phyloP scores from a whole-genome alignment of 495 filamentous ascomycete genomes.

The Penicillium longicatenatum region DNA sequence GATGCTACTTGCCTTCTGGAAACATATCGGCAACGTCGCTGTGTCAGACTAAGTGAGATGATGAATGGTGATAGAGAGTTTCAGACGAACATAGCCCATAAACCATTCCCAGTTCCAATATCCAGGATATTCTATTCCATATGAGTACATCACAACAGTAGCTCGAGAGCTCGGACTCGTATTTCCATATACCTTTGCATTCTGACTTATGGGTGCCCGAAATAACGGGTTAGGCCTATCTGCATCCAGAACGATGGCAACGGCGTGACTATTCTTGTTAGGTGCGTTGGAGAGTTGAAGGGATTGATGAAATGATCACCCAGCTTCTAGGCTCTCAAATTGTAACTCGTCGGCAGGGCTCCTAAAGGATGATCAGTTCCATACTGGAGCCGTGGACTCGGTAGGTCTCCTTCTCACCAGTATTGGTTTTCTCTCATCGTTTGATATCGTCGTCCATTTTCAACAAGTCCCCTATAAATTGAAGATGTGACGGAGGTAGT shows the following conservation, averaged over 20 bases:
- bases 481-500: conserved; percentile 18
- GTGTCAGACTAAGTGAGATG: neutral
- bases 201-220: conserved; percentile 3
- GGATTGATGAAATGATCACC: neutral
- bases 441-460: conserved; percentile 10
- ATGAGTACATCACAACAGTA: neutral
- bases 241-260: conserved; percentile 2
- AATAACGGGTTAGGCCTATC: conserved; percentile 8
- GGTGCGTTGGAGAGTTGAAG: neutral
- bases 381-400: neutral
- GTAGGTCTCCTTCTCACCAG: neutral
- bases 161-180: neutral
- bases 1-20: neutral
- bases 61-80: neutral
- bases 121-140: conserved; percentile 5
- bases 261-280: conserved; percentile 4
- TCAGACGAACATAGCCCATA: conserved; percentile 7
- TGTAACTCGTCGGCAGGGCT: conserved; percentile 12
- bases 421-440: conserved; percentile 4
- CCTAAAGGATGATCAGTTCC: conserved; percentile 2
- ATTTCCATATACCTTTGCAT: neutral
- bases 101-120: conserved; percentile 13
- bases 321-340: conserved; percentile 16
- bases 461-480: conserved; percentile 13
- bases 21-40: conserved; percentile 12